Percentiles rank a stretch among this genome's conserved stretches.
Conservation (phyloP, 2,329 filamentous ascomycete genomes). For the Lizonia empirigonia region DNA sequence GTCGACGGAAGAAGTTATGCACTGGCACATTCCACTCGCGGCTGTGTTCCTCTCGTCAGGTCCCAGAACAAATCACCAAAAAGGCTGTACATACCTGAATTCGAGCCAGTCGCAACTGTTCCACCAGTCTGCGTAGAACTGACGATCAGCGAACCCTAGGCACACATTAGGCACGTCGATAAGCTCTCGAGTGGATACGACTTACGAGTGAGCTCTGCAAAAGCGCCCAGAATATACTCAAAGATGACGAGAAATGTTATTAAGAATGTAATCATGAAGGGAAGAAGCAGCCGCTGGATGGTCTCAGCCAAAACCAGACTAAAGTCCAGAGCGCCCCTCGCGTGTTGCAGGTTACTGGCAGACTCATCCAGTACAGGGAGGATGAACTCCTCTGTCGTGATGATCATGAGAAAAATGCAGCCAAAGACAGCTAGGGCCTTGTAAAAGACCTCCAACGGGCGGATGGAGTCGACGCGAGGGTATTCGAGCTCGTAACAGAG, state of each 20-base stretch:
- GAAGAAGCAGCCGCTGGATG: conserved; percentile 89
- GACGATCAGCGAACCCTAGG: conserved; percentile 79
- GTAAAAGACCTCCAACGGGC: conserved; percentile 80
- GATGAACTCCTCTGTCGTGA: conserved; percentile 94
- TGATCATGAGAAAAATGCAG: conserved; percentile 91
- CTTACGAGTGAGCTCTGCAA: conserved; percentile 82
- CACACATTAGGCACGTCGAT: conserved; percentile 12
- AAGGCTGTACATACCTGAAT: conserved; percentile 64
- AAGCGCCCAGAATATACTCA: conserved; percentile 92
- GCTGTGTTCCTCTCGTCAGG: too few relatives aligned
- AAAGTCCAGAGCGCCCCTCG: conserved; percentile 64
- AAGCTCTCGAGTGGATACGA: neutral
- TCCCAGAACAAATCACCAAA: too few relatives aligned
- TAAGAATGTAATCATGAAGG: conserved; percentile 95
- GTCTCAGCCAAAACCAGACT: conserved; percentile 84
- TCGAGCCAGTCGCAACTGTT: conserved; percentile 87
- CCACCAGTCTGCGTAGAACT: conserved; percentile 85
- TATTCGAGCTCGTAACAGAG: conserved; percentile 98
- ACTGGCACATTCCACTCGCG: conserved; percentile 93
- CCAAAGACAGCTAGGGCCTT: conserved; percentile 92
- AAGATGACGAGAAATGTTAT: conserved; percentile 98
- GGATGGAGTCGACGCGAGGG: conserved; percentile 74
- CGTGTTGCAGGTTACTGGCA: conserved; percentile 57
- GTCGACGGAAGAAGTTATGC: conserved; percentile 90
- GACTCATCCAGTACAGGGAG: conserved; percentile 84